A percentile compares a stretch with the other conserved stretches of the same genome.
Evolutionary conservation across 768 basidiomycete genomes (phyloP).

Genomic region (Infundibulicybe gibba): DNA sequence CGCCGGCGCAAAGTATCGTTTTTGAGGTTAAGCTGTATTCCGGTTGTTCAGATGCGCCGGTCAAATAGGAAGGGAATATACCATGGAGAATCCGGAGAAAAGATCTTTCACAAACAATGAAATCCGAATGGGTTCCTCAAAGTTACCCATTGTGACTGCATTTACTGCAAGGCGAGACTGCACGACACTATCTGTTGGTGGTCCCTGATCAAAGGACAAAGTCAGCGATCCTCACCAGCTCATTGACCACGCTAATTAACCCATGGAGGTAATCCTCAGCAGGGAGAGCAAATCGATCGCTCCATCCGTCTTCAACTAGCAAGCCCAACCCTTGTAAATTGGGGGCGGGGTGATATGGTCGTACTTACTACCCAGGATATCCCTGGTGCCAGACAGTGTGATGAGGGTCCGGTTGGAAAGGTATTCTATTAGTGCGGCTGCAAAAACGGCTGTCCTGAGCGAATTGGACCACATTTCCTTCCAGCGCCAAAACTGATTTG

Average conservation of each 20-base stretch:
- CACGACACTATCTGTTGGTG: not conserved
- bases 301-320: constrained; percentile 68
- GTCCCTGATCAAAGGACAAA: not conserved
- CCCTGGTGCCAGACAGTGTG: constrained; percentile 46
- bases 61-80: constrained; percentile 18
- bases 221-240: constrained; percentile 50
- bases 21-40: constrained; percentile 69
- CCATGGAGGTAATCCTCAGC: constrained; percentile 84
- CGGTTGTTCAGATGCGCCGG: not conserved
- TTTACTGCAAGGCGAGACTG: constrained; percentile 81
- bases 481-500: constrained; percentile 80
- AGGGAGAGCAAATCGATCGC: constrained; percentile 56
- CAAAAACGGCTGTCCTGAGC: constrained; percentile 62
- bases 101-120: constrained; percentile 78
- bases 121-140: constrained; percentile 74
- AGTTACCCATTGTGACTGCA: constrained; percentile 78
- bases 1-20: constrained; percentile 73
- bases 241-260: constrained; percentile 74
- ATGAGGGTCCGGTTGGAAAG: constrained; percentile 56
- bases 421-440: constrained; percentile 63
- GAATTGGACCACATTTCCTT: constrained; percentile 81
- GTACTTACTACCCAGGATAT: constrained; percentile 64
- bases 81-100: constrained; percentile 85
- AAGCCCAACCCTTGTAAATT: constrained; percentile 1
- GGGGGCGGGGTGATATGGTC: not conserved